Evolutionary conservation across 2,329 filamentous ascomycete genomes (phyloP).

Genomic region (Diaporthe capsici): DNA sequence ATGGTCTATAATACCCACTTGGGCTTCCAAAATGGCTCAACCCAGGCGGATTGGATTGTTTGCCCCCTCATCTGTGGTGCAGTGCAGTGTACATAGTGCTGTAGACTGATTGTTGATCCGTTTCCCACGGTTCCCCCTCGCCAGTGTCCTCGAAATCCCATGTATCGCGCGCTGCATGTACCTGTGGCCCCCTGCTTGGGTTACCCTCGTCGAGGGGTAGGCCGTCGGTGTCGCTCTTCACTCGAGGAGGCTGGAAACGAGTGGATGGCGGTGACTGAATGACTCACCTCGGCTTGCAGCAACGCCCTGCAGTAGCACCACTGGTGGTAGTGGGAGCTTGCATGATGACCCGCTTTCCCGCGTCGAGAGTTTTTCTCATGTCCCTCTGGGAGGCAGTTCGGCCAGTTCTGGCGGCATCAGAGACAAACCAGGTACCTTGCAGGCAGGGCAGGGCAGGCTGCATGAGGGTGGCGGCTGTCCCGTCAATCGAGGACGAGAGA

Average conservation of each 20-base stretch:
- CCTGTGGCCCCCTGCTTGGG: slow-evolving; percentile 31
- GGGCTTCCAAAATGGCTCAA: slow-evolving; percentile 41
- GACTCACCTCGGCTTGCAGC: slow-evolving; percentile 42
- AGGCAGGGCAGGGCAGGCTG: slow-evolving; percentile 9
- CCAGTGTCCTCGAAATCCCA: slow-evolving; percentile 26
- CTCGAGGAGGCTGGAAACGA: slow-evolving; percentile 42
- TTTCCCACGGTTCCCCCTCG: slow-evolving; percentile 15
- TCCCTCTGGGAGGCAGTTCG: not conserved
- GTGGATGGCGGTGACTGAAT: slow-evolving; percentile 43
- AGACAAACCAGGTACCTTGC: slow-evolving; percentile 31
- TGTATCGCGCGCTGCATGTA: slow-evolving; percentile 15
- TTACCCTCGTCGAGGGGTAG: slow-evolving; percentile 38
- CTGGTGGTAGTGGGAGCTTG: slow-evolving; percentile 27
- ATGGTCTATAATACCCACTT: slow-evolving; percentile 42
- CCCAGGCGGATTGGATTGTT: slow-evolving; percentile 35
- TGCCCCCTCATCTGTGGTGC: slow-evolving; percentile 15
- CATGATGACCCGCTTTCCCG: slow-evolving; percentile 39
- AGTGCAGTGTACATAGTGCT: slow-evolving; percentile 11
- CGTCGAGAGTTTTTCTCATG: slow-evolving; percentile 34
- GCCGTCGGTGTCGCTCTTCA: slow-evolving; percentile 43
- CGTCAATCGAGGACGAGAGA: slow-evolving; percentile 30
- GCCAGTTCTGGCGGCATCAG: slow-evolving; percentile 11
- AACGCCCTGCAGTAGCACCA: slow-evolving; percentile 42
- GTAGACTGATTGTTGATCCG: slow-evolving; percentile 10
- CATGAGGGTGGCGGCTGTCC: slow-evolving; percentile 32